These are phyloP conservation scores for Aegilops sharonensis DNA, from an alignment of 176 grass and related monocot species.

Conservation along the genomic window DNA sequence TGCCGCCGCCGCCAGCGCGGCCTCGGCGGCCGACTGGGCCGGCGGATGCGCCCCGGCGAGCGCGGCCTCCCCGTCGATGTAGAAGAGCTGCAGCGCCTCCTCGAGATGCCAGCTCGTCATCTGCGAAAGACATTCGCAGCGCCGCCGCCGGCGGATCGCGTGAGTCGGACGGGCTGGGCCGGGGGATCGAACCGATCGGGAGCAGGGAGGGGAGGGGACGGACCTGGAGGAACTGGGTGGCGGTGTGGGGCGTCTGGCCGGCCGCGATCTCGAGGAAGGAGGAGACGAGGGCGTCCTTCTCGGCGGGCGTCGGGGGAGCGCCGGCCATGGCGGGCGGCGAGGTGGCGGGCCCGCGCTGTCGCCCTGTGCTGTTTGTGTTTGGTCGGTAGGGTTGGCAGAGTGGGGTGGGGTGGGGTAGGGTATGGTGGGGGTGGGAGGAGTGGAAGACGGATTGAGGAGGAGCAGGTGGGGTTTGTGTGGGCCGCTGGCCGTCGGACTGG, in stretches of 20 bases:
- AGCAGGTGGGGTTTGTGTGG: too few species aligned
- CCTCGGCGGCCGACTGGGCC: neutral
- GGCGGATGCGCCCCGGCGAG: slow-evolving; percentile 17
- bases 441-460: neutral
- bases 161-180: too few species aligned
- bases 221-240: slow-evolving; percentile 83
- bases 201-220: neutral
- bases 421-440: neutral
- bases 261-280: slow-evolving; percentile 93
- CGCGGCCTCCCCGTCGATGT: slow-evolving; percentile 68
- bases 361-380: neutral
- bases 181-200: neutral
- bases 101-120: slow-evolving; percentile 87
- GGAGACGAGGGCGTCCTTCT: slow-evolving; percentile 64
- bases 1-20: neutral
- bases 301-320: slow-evolving; percentile 29
- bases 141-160: neutral
- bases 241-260: slow-evolving; percentile 65
- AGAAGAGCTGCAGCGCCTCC: slow-evolving; percentile 90
- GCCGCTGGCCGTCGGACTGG: too few species aligned
- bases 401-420: neutral
- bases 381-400: slow-evolving; percentile 36
- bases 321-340: slow-evolving; percentile 43
- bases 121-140: slow-evolving; percentile 28
- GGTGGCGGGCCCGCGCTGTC: neutral